Evolutionary conservation across 169 alveolate genomes (phyloP), one percentile per base, ranked within the genome.

Genomic region (Babesia ovis): DNA sequence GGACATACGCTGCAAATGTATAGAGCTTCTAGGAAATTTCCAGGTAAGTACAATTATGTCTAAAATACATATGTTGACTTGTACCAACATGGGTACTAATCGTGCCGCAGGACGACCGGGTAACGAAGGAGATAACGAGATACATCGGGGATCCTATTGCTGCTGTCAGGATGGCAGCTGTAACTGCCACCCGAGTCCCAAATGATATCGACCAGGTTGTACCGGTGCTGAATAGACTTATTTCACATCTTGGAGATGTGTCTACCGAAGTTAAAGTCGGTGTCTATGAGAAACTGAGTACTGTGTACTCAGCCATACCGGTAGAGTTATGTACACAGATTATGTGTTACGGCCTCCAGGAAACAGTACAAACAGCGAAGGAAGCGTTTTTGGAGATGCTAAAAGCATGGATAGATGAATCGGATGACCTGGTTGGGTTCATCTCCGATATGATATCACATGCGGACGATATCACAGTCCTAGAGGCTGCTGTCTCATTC

Each of bases 1-100:
- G 50, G 61, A 76, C 46, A 23, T 71, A 60, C 69, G 89, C 18
- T 64, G 42, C 61, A 12, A 54, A 1, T 68, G 79, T 37, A 62
- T 68, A 35, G 64, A 68, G 34, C 57, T 68, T 4, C 68, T 68
- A 8, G 67, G 34, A 23, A 20, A 58, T 20, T 51, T 68, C 37
- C 79, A 68, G 77, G 77, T 68, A 39, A 14, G 68, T 54, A 25
- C 6, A 12, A 20, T 20, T 48, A 20, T 48, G 56, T 18, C 27
- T 18, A 48, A 5, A 48, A 18, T 12, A 48, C 12, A 48, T 61
- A 23, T 39, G n/a, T n/a, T n/a, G n/a, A n/a, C n/a, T 2, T 23
- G 16, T 42, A 58, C 20, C 29, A n/a, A n/a, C n/a, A n/a, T n/a
- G n/a, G n/a, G n/a, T n/a, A 14, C 20, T 46, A 20, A 66, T 14